Evolutionary conservation across 257 asterid species (phyloP).

Genomic region (Solanum commersonii): DNA sequence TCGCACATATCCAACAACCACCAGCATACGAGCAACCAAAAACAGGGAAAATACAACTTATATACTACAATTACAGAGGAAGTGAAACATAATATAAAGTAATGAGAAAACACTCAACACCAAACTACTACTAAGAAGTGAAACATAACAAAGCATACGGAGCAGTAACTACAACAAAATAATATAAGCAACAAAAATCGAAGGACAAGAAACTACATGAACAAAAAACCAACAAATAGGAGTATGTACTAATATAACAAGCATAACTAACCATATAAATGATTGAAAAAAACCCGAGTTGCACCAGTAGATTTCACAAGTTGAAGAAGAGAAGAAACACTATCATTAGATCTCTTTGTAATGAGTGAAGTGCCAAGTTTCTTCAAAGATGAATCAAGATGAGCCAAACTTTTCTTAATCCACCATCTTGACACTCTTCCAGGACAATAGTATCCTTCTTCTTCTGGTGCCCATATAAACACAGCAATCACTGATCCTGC

Average conservation of each 20-base stretch:
- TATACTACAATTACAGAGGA: background rate
- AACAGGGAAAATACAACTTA: background rate
- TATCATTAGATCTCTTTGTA: slow-evolving; percentile 82
- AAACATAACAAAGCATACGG: background rate
- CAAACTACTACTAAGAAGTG: background rate
- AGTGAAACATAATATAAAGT: background rate
- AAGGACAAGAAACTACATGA: background rate
- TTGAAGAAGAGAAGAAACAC: slow-evolving; percentile 64
- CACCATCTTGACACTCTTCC: slow-evolving; percentile 98
- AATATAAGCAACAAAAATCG: background rate
- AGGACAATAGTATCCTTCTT: slow-evolving; percentile 72
- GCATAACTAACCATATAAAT: slow-evolving; percentile 64
- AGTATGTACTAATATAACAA: background rate
- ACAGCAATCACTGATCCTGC: slow-evolving; percentile 67
- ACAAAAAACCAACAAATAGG: background rate
- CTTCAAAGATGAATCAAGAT: slow-evolving; percentile 69
- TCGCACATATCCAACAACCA: background rate
- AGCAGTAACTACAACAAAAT: background rate
- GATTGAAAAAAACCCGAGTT: slow-evolving; percentile 72
- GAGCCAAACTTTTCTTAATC: slow-evolving; percentile 79
- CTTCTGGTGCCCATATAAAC: slow-evolving; percentile 94
- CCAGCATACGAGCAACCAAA: background rate
- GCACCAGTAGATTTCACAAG: slow-evolving; percentile 69
- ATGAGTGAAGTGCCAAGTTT: slow-evolving; percentile 73
- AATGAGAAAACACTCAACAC: background rate